Percentiles rank a stretch among this genome's conserved stretches.
Conservation (phyloP, 768 basidiomycete genomes). For the Serendipita vermifera region DNA sequence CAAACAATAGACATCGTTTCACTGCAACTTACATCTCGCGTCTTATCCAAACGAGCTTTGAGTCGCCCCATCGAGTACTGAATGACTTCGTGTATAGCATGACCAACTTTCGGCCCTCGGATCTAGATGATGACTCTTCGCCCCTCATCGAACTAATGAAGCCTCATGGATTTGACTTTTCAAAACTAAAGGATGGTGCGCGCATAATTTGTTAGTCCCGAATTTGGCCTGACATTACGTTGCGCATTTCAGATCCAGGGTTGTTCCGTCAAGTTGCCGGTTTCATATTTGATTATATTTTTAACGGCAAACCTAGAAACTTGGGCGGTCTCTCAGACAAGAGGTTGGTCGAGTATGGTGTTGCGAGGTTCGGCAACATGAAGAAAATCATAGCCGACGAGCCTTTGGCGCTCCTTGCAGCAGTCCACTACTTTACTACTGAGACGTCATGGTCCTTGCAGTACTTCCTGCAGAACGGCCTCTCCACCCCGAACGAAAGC, state of each 20-base stretch:
- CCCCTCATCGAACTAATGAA: not conserved
- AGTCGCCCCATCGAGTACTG: not conserved
- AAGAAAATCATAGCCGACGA: not conserved
- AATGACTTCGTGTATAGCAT: constrained; percentile 2
- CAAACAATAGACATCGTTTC: constrained; percentile 2
- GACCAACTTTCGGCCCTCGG: not conserved
- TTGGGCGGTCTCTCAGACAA: not conserved
- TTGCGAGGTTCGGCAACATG: not conserved
- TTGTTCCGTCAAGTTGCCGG: not conserved
- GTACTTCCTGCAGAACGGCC: not conserved
- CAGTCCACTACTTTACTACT: not conserved
- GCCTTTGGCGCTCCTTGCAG: not conserved
- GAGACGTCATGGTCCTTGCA: not conserved
- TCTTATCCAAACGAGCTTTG: constrained; percentile 1
- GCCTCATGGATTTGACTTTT: constrained; percentile 1
- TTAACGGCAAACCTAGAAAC: not conserved
- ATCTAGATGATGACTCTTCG: not conserved
- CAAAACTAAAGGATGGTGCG: not conserved
- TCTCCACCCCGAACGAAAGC: not conserved
- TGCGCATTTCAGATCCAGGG: not conserved
- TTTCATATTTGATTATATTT: constrained; percentile 2
- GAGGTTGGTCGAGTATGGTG: not conserved
- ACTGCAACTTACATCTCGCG: constrained; percentile 1
- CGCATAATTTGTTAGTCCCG: not conserved
- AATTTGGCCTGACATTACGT: not conserved